Percentiles rank a stretch among this genome's conserved stretches.
These are phyloP conservation scores for Globisporangium uncinulatum DNA, from an alignment of 352 stramenopile genomes.

Conservation along the genomic window DNA sequence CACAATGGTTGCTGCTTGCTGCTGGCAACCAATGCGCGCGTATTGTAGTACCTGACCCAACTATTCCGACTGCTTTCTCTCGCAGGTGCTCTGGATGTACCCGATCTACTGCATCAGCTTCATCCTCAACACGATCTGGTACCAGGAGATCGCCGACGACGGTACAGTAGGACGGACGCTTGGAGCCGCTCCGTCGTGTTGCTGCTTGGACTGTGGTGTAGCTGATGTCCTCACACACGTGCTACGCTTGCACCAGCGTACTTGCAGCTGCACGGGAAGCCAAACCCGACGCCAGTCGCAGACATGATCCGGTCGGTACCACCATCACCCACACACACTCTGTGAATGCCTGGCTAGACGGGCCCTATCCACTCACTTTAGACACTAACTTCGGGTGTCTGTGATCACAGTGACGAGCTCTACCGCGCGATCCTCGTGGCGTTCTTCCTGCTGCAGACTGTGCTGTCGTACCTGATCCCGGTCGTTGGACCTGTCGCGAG, in stretches of 20 bases:
- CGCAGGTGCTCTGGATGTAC: conserved; percentile 84
- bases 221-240: not conserved
- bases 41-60: too few relatives aligned
- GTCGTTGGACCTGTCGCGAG: conserved; percentile 65
- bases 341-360: not conserved
- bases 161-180: conserved; percentile 25
- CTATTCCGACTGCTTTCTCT: too few relatives aligned
- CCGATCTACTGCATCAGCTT: conserved; percentile 91
- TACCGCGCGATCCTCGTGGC: conserved; percentile 83
- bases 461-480: conserved; percentile 78
- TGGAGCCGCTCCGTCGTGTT: not conserved
- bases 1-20: too few relatives aligned
- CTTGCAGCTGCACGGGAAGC: conserved; percentile 76
- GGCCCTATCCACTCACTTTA: not conserved
- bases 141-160: conserved; percentile 87
- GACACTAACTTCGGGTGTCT: not conserved
- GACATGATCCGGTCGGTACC: conserved; percentile 79
- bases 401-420: conserved; percentile 53
- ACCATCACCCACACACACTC: too few relatives aligned
- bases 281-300: conserved; percentile 59
- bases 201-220: not conserved
- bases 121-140: conserved; percentile 90
- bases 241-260: conserved; percentile 34
- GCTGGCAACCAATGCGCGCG: too few relatives aligned
- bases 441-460: conserved; percentile 83